Evolutionary conservation across 495 filamentous ascomycete species (phyloP).

Genomic region (Aspergillus coremiiformis): DNA sequence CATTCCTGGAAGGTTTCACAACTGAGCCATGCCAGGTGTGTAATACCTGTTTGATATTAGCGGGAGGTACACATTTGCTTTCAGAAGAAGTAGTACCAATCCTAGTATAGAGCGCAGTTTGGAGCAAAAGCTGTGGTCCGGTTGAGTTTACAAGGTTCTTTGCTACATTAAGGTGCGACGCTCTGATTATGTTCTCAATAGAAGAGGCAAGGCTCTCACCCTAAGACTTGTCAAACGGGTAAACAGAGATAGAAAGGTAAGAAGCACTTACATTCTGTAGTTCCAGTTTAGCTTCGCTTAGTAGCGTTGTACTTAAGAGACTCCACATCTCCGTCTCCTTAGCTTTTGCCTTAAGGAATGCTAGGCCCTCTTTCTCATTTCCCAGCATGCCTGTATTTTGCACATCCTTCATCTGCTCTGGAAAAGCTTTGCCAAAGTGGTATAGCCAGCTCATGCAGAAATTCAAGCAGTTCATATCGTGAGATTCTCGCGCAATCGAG

Average conservation of each 20-base stretch:
- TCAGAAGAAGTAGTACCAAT: slow-evolving; percentile 48
- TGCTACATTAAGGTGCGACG: slow-evolving; percentile 72
- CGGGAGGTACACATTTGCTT: slow-evolving; percentile 9
- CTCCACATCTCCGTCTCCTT: slow-evolving; percentile 86
- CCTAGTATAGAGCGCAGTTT: slow-evolving; percentile 65
- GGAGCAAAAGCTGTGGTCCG: slow-evolving; percentile 64
- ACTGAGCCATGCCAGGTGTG: slow-evolving; percentile 56
- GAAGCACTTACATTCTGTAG: slow-evolving; percentile 48
- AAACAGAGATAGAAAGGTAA: neutral
- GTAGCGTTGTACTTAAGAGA: slow-evolving; percentile 72
- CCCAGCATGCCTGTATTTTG: slow-evolving; percentile 66
- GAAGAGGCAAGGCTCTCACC: slow-evolving; percentile 74
- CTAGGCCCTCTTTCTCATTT: slow-evolving; percentile 71
- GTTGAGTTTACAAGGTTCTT: slow-evolving; percentile 65
- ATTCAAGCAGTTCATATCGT: slow-evolving; percentile 87
- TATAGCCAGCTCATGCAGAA: slow-evolving; percentile 97
- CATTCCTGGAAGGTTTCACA: slow-evolving; percentile 74
- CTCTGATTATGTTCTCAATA: slow-evolving; percentile 70
- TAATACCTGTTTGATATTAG: slow-evolving; percentile 36
- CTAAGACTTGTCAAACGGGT: slow-evolving; percentile 28
- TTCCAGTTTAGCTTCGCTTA: slow-evolving; percentile 78
- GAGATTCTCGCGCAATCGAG: slow-evolving; percentile 81
- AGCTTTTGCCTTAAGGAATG: slow-evolving; percentile 80
- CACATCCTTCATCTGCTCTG: slow-evolving; percentile 61
- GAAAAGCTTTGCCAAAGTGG: slow-evolving; percentile 82